Base-by-base conservation (phyloP, 179 eudicot species). In the Silene vulgaris region DNA sequence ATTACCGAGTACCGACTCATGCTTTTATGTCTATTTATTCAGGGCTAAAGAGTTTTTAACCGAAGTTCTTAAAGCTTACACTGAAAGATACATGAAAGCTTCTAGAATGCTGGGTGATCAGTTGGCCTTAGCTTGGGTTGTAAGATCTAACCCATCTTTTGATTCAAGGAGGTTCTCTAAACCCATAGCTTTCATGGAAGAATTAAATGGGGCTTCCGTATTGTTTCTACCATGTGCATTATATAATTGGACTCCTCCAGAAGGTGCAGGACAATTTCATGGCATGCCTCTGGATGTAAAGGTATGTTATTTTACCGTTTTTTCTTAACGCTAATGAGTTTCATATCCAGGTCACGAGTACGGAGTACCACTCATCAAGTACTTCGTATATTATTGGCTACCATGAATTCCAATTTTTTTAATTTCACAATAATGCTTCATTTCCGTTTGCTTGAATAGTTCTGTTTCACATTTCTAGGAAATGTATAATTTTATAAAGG, bases 211-310 rank as follows among this genome's bases (percentile, higher is more conserved):
- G 71, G 87, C 87, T 61, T 88, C 90, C 0, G 80, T 94, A 73
- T 88, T 94, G 16, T 94, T 94, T 76, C 77, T 94, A 70, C 95
- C 98, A 2, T 94, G 98, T 85, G 81, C 91, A 8, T 65, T 79
- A 60, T 94, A 90, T 84, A 94, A 94, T 73, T 94, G 98, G 98
- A 94, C 98, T 65, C 98, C 98, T 75, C 98, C 98, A 13, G 98
- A 94, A 69, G 98, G 97, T 6, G 97, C 96, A 19, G 97, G 98
- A 74, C 98, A 94, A 77, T 94, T 94, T 86, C 98, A 88, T 79
- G 98, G 98, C 81, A 91, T 94, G 97, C 97, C 97, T 13, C 80
- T 92, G 74, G 98, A 92, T 87, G 98, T 92, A 17, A 94, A 92
- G 97, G 98, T 94, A 83, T 12, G 29, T 14, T 32, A 14, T 37